A percentile compares a stretch with the other conserved stretches of the same genome.
Conservation (phyloP, 345 rosid genomes). For the Rubroshorea leprosula region DNA sequence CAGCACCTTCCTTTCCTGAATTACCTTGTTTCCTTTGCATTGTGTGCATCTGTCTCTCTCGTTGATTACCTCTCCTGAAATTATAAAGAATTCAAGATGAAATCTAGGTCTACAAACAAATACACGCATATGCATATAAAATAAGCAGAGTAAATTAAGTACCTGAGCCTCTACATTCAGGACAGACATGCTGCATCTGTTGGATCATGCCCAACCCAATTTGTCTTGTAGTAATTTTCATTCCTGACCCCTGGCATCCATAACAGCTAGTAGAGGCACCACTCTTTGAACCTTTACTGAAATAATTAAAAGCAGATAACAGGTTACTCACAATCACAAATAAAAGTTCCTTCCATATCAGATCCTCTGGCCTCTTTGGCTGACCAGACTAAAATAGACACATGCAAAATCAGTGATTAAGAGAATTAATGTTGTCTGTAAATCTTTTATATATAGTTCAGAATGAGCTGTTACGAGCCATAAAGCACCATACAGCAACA, state of each 20-base stretch:
- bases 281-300: conserved; percentile 57
- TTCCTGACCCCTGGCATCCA: conserved; percentile 60
- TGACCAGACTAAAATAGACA: not conserved
- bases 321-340: not conserved
- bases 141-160: not conserved
- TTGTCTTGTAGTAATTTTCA: conserved; percentile 43
- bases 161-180: conserved; percentile 55
- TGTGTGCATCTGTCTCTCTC: conserved; percentile 49
- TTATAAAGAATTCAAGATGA: not conserved
- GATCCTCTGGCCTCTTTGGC: not conserved
- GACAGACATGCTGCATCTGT: conserved; percentile 58
- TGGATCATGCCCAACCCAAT: conserved; percentile 48
- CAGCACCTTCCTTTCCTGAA: conserved; percentile 47
- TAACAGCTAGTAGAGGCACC: conserved; percentile 40
- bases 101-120: not conserved
- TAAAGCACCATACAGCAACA: not conserved
- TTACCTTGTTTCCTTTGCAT: conserved; percentile 46
- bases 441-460: not conserved
- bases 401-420: not conserved
- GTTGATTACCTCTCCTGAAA: conserved; percentile 45
- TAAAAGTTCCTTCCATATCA: not conserved
- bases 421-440: not conserved
- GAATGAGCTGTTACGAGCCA: not conserved
- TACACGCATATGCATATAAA: not conserved
- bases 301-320: not conserved